Evolutionary conservation across 2,329 filamentous ascomycete genomes (phyloP), one percentile per base, ranked within the genome.

Genomic region (Pseudogymnoascus sp.): DNA sequence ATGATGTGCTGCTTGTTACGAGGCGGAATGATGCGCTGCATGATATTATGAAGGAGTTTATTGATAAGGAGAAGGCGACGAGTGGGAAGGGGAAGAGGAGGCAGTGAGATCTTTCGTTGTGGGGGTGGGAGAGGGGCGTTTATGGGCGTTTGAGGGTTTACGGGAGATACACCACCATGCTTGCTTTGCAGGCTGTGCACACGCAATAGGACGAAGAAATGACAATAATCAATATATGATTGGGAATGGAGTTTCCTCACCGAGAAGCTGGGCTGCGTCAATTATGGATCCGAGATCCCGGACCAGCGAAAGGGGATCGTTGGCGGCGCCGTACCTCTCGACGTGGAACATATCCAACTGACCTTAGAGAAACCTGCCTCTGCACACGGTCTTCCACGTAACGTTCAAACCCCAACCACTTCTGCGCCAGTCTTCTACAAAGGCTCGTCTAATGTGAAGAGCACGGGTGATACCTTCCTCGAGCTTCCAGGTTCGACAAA

Each of bases 1-100:
- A 93, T 61, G 95, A 99, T 73, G 93, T 97, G 11, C 78, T 97
- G 70, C 83, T 99, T 6, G 84, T 99, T 31, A 88, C 91, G 25
- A 82, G 95, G 65, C 86, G 93, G 64, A 99, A 97, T 70, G 89
- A 93, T 63, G 91, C 92, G 16, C 77, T 99, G 18, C 86, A 93
- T 68, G 82, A 82, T 14, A 86, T 97, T 36, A 82, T 99, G 72
- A 83, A 84, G 73, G 80, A 84, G 60, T 86, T 86, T 69, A 78
- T 92, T 28, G 87, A 92, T 63, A 77, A 80, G 68, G 77, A 81
- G 66, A 84, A 83, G 71, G 80, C 80, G 1, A 75, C 77, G 40
- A 74, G 72, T 68, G 68, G 46, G 64, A 59, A 69, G 60, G 46
- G 46, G 7, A 65, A 63, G 59, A 60, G 31, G 18, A 14, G 59